Evolutionary conservation across 441 rosid genomes (phyloP).

Genomic region (Adansonia gregorii): DNA sequence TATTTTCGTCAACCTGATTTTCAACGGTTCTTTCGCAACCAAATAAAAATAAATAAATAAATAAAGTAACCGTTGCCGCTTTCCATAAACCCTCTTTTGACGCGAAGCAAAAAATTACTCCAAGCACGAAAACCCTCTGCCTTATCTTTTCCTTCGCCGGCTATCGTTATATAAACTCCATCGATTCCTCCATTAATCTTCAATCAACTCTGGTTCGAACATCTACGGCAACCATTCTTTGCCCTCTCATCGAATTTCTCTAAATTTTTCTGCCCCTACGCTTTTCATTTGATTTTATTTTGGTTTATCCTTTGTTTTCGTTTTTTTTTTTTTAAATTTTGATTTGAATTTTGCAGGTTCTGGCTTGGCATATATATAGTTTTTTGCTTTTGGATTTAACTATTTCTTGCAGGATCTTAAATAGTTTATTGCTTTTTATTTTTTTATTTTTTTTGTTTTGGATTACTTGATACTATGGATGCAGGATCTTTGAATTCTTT

Average conservation of each 20-base stretch:
- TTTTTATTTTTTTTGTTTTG: background rate
- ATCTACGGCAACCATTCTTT: conserved; percentile 4
- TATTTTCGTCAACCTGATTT: conserved; percentile 30
- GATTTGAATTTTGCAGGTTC: background rate
- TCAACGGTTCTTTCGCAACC: conserved; percentile 30
- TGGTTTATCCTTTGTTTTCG: background rate
- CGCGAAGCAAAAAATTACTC: background rate
- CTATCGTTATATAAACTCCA: conserved; percentile 17
- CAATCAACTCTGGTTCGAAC: background rate
- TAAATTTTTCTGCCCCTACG: background rate
- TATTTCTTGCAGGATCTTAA: background rate
- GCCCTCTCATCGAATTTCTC: background rate
- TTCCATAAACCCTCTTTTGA: conserved; percentile 1
- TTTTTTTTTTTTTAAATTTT: background rate
- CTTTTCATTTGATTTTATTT: background rate
- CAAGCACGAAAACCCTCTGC: background rate
- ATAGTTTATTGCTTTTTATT: conserved; percentile 18
- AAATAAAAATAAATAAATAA: no score
- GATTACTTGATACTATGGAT: conserved; percentile 40
- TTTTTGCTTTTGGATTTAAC: background rate
- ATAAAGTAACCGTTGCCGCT: conserved; percentile 35
- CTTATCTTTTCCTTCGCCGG: background rate
- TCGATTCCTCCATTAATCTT: background rate
- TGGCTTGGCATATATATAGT: background rate
- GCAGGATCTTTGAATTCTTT: conserved; percentile 50